Percentiles rank a stretch among this genome's conserved stretches.
These are phyloP conservation scores for Aaosphaeria arxii DNA, from an alignment of 2,329 filamentous ascomycete genomes.

Conservation along the genomic window DNA sequence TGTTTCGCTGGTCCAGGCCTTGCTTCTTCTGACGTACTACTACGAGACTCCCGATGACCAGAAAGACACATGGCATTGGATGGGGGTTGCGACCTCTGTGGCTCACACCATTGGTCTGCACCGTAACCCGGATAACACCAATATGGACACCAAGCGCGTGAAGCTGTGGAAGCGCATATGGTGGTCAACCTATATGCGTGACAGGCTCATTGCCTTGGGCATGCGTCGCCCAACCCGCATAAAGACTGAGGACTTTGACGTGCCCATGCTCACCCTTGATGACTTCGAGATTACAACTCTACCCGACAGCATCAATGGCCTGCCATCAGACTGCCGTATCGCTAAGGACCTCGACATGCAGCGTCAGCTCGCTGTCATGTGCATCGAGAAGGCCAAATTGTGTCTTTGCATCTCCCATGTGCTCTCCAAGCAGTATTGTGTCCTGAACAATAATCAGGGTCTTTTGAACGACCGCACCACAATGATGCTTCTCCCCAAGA, in stretches of 20 bases:
- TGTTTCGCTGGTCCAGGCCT: constrained; percentile 80
- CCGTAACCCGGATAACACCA: constrained; percentile 75
- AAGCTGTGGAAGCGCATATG: constrained; percentile 92
- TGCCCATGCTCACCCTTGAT: constrained; percentile 79
- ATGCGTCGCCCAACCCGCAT: constrained; percentile 92
- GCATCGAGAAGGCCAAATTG: constrained; percentile 85
- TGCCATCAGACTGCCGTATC: constrained; percentile 68
- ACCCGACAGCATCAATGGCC: constrained; percentile 64
- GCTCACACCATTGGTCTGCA: constrained; percentile 93
- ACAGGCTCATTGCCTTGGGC: constrained; percentile 85
- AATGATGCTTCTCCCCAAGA: constrained; percentile 91
- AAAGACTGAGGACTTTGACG: constrained; percentile 90
- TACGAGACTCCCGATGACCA: constrained; percentile 96
- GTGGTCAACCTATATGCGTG: constrained; percentile 97
- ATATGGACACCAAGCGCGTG: constrained; percentile 70
- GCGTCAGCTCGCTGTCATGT: constrained; percentile 78
- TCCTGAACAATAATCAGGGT: constrained; percentile 78
- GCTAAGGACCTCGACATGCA: constrained; percentile 72
- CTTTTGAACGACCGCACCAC: constrained; percentile 66
- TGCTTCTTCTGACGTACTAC: constrained; percentile 94
- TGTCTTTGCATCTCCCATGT: constrained; percentile 89
- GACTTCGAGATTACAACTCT: constrained; percentile 79
- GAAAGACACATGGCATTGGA: constrained; percentile 98
- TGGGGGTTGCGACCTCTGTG: constrained; percentile 90
- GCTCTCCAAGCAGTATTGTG: constrained; percentile 86